Percentiles rank a stretch among this genome's conserved stretches.
phyloP scores from a whole-genome alignment of 2,329 filamentous ascomycete species.

The Venturia carpophila region DNA sequence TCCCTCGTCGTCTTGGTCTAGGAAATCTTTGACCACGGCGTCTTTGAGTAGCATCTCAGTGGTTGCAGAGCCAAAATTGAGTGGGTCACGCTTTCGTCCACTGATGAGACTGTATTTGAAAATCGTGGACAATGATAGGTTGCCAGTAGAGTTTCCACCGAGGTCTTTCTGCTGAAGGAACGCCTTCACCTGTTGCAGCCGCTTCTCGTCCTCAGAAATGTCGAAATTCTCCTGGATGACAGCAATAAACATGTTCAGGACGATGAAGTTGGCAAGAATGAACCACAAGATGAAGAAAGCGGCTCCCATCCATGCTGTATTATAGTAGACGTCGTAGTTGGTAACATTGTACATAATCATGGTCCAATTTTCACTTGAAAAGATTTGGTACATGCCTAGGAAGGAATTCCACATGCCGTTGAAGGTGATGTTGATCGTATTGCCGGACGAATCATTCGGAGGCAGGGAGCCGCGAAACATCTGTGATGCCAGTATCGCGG shows the following conservation, averaged over 20 bases:
- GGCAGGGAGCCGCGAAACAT: conserved; percentile 85
- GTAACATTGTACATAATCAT: conserved; percentile 76
- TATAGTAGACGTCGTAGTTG: conserved; percentile 52
- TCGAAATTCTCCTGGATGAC: conserved; percentile 99
- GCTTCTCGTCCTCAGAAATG: conserved; percentile 96
- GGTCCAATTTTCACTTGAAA: conserved; percentile 97
- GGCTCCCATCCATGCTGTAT: conserved; percentile 88
- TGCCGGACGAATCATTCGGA: conserved; percentile 49
- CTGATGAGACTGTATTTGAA: conserved; percentile 55
- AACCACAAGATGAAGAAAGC: conserved; percentile 93
- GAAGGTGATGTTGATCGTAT: conserved; percentile 66
- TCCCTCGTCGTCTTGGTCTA: conserved; percentile 58
- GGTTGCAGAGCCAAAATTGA: conserved; percentile 85
- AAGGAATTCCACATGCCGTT: conserved; percentile 92
- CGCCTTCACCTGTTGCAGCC: conserved; percentile 88
- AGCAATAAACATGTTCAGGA: conserved; percentile 99
- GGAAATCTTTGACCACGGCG: conserved; percentile 86
- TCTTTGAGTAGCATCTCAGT: conserved; percentile 97
- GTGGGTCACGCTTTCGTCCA: conserved; percentile 62
- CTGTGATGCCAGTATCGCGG: conserved; percentile 87
- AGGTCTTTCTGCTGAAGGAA: conserved; percentile 89
- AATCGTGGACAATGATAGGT: conserved; percentile 62
- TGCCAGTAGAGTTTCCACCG: conserved; percentile 47
- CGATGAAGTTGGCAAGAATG: conserved; percentile 87
- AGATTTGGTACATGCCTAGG: conserved; percentile 92